A percentile compares a stretch with the other conserved stretches of the same genome.
Conservation (phyloP, 139 green algal species). For the Tetradesmus lagerheimii region DNA sequence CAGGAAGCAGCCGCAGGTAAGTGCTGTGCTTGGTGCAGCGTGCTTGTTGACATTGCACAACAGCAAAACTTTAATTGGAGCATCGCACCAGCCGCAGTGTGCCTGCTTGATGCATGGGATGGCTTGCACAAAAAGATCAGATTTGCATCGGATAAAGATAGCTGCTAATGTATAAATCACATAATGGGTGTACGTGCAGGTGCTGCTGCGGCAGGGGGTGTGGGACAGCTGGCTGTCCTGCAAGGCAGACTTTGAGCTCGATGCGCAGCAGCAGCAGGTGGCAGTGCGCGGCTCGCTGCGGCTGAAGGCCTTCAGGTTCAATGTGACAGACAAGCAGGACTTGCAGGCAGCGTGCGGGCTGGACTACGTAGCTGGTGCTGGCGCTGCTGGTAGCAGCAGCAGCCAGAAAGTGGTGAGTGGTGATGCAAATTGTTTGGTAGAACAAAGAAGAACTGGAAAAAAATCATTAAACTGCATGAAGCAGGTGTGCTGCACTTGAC, state of each 20-base stretch:
- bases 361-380: neutral
- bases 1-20: constrained; percentile 45
- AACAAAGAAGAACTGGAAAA: no score
- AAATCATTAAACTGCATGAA: no score
- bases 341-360: constrained; percentile 7
- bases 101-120: no score
- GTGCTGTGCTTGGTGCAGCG: no score
- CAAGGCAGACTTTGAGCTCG: constrained; percentile 16
- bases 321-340: constrained; percentile 41
- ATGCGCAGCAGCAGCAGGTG: constrained; percentile 1
- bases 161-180: neutral
- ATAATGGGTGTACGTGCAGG: neutral
- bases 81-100: no score
- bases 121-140: no score
- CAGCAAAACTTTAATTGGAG: no score
- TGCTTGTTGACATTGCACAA: no score
- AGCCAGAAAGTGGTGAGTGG: no score
- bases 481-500: no score
- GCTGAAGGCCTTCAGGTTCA: constrained; percentile 39
- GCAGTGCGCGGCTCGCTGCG: neutral
- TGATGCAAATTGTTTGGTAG: no score
- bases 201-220: constrained; percentile 1
- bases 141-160: no score
- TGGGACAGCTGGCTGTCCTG: constrained; percentile 44
- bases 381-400: neutral